Evolutionary conservation across 768 basidiomycete species (phyloP).

Genomic region (Wakefieldia striispora): DNA sequence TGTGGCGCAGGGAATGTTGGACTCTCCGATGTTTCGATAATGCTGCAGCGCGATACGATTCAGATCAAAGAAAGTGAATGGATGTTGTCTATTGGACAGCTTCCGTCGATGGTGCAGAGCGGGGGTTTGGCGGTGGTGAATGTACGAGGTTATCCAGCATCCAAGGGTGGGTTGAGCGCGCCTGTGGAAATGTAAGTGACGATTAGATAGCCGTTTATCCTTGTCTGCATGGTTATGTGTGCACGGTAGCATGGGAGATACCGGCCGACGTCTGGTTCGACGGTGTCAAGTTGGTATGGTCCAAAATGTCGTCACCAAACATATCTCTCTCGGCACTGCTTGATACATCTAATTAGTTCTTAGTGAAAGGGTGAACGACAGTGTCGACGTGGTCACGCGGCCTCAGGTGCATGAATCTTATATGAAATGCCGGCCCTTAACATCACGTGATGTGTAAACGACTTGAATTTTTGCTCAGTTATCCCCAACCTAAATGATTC

Average conservation of each 20-base stretch:
- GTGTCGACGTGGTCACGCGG: no score
- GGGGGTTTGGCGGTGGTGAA: constrained; percentile 63
- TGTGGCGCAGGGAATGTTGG: constrained; percentile 35
- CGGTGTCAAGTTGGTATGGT: constrained; percentile 54
- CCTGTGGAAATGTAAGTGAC: constrained; percentile 37
- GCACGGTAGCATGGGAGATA: constrained; percentile 72
- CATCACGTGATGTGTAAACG: constrained; percentile 20
- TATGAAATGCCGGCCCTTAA: constrained; percentile 20
- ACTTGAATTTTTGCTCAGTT: constrained; percentile 16
- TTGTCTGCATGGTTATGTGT: constrained; percentile 35
- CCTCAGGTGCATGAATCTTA: no score
- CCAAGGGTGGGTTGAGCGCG: constrained; percentile 52
- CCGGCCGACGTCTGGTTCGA: constrained; percentile 70
- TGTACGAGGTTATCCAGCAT: constrained; percentile 51
- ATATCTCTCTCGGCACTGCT: constrained; percentile 63
- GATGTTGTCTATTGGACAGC: constrained; percentile 60
- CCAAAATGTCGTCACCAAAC: constrained; percentile 43
- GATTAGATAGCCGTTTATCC: constrained; percentile 1
- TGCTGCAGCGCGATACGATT: constrained; percentile 67
- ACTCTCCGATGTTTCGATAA: constrained; percentile 52
- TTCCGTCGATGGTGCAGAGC: constrained; percentile 49
- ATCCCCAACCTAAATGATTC: constrained; percentile 17
- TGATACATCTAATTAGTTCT: no score
- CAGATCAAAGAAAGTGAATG: constrained; percentile 70
- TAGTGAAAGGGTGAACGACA: no score